Percentiles rank a stretch among this genome's conserved stretches.
These are phyloP conservation scores for Sphaceloma murrayae DNA, from an alignment of 2,329 filamentous ascomycete species.

Conservation along the genomic window DNA sequence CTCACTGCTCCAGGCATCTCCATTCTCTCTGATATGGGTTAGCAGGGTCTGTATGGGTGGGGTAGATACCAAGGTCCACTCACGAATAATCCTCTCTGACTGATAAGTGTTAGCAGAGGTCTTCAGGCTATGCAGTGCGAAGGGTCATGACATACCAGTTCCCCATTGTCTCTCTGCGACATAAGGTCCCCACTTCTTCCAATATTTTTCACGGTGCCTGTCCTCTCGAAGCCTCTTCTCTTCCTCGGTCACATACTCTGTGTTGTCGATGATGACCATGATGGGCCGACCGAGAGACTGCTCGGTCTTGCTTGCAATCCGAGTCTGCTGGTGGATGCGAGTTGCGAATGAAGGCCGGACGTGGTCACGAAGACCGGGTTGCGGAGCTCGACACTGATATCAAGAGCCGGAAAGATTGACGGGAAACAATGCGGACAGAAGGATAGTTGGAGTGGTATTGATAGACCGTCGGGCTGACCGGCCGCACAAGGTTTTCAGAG, in stretches of 20 bases:
- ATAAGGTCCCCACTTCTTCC: slow-evolving; percentile 98
- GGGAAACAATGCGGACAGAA: background rate
- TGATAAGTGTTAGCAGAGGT: slow-evolving; percentile 35
- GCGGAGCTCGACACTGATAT: slow-evolving; percentile 8
- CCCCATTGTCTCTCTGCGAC: slow-evolving; percentile 93
- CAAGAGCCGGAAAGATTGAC: background rate
- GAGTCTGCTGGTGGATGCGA: background rate
- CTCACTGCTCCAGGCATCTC: slow-evolving; percentile 93
- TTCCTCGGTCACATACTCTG: slow-evolving; percentile 81
- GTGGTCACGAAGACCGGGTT: slow-evolving; percentile 4
- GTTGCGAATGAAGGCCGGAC: background rate
- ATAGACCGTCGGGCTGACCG: too few species aligned
- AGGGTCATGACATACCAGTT: slow-evolving; percentile 52
- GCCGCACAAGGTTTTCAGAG: background rate
- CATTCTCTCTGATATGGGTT: slow-evolving; percentile 53
- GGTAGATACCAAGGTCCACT: slow-evolving; percentile 28
- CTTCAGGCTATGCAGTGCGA: slow-evolving; percentile 3
- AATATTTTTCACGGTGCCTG: slow-evolving; percentile 74
- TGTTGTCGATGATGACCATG: slow-evolving; percentile 85
- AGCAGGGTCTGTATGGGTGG: slow-evolving; percentile 5
- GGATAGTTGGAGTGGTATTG: slow-evolving; percentile 1
- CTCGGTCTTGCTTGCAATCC: background rate
- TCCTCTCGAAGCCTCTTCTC: slow-evolving; percentile 85
- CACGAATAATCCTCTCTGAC: slow-evolving; percentile 86
- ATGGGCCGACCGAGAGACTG: background rate